These are phyloP conservation scores for Talaromyces liani DNA, from an alignment of 495 filamentous ascomycete genomes.

Conservation along the genomic window DNA sequence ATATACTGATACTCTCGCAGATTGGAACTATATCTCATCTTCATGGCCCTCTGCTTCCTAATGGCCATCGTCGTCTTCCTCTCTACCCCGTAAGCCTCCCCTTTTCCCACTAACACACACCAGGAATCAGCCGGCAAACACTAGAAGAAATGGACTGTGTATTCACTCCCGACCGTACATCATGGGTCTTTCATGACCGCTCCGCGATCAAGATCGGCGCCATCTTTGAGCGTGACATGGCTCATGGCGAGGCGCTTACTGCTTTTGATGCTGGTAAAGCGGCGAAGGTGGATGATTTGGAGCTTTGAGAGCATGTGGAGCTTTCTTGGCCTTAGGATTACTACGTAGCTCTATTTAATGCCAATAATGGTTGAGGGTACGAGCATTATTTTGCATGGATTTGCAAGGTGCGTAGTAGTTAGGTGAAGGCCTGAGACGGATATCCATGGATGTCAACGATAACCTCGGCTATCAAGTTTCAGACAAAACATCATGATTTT, in stretches of 20 bases:
- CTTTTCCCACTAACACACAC: background rate
- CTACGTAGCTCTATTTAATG: no score
- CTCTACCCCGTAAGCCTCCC: conserved; percentile 10
- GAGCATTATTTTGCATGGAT: no score
- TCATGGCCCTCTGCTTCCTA: conserved; percentile 16
- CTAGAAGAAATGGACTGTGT: conserved; percentile 24
- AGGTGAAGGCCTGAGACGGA: background rate
- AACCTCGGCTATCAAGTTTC: background rate
- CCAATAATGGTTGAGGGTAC: no score
- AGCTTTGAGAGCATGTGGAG: background rate
- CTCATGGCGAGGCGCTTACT: conserved; percentile 25
- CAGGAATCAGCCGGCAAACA: conserved; percentile 17
- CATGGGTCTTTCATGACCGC: conserved; percentile 18
- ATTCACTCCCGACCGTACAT: conserved; percentile 14
- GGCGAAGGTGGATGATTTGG: background rate
- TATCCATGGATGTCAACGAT: background rate
- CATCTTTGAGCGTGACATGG: conserved; percentile 24
- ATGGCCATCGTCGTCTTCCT: conserved; percentile 14
- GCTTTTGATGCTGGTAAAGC: conserved; percentile 15
- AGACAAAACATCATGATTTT: background rate
- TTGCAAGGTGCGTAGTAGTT: no score
- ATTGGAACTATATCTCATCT: conserved; percentile 18
- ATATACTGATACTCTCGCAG: background rate
- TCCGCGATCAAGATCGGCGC: conserved; percentile 22
- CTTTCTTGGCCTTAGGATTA: background rate